These are phyloP conservation scores for Syncephalastrum racemosum DNA, from an alignment of 371 early-diverging fungal genomes.

Conservation along the genomic window DNA sequence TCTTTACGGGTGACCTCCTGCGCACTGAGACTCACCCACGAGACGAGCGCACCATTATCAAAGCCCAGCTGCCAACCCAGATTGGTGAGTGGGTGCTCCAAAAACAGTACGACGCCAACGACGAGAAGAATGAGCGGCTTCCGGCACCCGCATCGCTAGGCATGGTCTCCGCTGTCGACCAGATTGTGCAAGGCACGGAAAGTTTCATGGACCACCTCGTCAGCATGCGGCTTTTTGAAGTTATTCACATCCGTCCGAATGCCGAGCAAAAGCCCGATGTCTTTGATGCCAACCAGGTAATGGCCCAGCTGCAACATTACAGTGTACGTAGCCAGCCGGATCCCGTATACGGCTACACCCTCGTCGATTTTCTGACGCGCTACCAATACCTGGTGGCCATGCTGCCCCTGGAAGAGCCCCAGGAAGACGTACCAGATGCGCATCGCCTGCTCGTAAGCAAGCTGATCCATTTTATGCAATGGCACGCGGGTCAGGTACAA, in stretches of 20 bases:
- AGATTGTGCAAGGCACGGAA: slow-evolving; percentile 23
- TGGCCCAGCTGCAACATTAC: slow-evolving; percentile 44
- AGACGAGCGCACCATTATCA: slow-evolving; percentile 57
- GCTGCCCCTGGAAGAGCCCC: slow-evolving; percentile 6
- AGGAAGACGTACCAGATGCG: not conserved
- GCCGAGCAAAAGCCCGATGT: slow-evolving; percentile 22
- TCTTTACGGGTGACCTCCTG: slow-evolving; percentile 51
- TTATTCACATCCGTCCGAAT: slow-evolving; percentile 56
- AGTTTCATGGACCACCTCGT: slow-evolving; percentile 28
- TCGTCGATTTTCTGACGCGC: slow-evolving; percentile 56
- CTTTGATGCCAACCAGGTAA: slow-evolving; percentile 35
- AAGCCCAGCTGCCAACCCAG: slow-evolving; percentile 52
- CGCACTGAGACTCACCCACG: slow-evolving; percentile 55
- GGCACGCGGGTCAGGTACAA: slow-evolving; percentile 27
- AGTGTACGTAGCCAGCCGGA: slow-evolving; percentile 26
- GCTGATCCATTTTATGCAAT: slow-evolving; percentile 34
- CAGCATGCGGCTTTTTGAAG: slow-evolving; percentile 64
- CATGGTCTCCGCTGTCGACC: slow-evolving; percentile 29
- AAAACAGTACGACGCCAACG: not conserved
- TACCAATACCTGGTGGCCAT: slow-evolving; percentile 36
- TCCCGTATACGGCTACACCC: slow-evolving; percentile 34
- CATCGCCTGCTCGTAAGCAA: not conserved
- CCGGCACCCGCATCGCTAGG: slow-evolving; percentile 40
- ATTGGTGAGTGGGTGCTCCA: slow-evolving; percentile 59
- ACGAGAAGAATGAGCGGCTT: not conserved